These are phyloP conservation scores for Petrea volubilis DNA, from an alignment of 257 asterid species.

Conservation along the genomic window DNA sequence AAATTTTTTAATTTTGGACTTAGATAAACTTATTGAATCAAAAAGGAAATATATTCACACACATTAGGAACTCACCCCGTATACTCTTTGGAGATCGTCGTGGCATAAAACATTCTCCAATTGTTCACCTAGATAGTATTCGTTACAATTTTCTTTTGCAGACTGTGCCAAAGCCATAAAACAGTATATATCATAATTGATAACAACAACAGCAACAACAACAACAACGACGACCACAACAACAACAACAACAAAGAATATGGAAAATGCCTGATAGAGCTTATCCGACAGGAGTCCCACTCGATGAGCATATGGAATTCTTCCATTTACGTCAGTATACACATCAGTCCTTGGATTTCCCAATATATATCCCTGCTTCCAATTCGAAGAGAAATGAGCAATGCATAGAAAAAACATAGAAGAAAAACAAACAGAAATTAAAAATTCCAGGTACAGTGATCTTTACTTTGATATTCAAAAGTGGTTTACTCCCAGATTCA, in stretches of 20 bases:
- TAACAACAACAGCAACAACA: too few species aligned
- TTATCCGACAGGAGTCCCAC: constrained; percentile 33
- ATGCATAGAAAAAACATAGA: background rate
- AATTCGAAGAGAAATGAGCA: background rate
- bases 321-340: background rate
- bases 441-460: background rate
- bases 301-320: constrained; percentile 23
- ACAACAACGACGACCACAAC: background rate
- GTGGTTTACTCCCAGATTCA: background rate
- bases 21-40: too few species aligned
- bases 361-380: constrained; percentile 35
- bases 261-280: constrained; percentile 26
- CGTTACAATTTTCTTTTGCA: constrained; percentile 30
- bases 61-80: constrained; percentile 25
- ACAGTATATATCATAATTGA: too few species aligned
- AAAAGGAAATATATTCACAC: too few species aligned
- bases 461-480: constrained; percentile 13
- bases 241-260: background rate
- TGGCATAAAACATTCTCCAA: constrained; percentile 21
- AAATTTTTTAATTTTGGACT: too few species aligned
- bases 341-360: constrained; percentile 33
- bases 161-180: constrained; percentile 34
- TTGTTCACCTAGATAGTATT: constrained; percentile 9
- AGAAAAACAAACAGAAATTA: background rate
- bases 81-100: constrained; percentile 10